These are phyloP conservation scores for Cercospora sp. DNA, from an alignment of 2,329 filamentous ascomycete genomes.

Conservation along the genomic window DNA sequence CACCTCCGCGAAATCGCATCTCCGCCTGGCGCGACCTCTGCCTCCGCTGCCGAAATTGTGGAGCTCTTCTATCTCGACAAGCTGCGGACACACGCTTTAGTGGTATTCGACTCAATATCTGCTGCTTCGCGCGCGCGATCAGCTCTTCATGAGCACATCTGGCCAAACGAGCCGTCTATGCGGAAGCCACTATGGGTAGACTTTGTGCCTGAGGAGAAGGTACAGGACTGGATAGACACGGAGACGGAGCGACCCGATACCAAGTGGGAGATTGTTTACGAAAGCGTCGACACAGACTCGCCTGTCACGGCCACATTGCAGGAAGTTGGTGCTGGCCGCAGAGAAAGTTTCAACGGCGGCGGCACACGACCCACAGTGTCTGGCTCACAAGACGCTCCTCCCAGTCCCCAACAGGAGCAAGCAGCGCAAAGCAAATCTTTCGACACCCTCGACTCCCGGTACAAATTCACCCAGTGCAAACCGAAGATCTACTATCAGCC, in stretches of 20 bases:
- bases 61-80: constrained; percentile 75
- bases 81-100: constrained; percentile 86
- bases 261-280: constrained; percentile 73
- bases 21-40: constrained; percentile 46
- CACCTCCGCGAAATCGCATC: constrained; percentile 71
- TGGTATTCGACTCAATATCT: constrained; percentile 65
- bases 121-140: constrained; percentile 76
- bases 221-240: constrained; percentile 69
- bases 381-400: constrained; percentile 20
- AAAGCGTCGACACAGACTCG: constrained; percentile 51
- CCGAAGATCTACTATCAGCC: constrained; percentile 67
- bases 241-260: constrained; percentile 56
- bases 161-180: constrained; percentile 77
- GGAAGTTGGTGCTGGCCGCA: constrained; percentile 23
- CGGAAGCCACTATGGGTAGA: constrained; percentile 85
- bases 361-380: constrained; percentile 17
- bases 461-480: constrained; percentile 60
- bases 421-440: constrained; percentile 25
- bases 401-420: constrained; percentile 12
- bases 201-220: constrained; percentile 76
- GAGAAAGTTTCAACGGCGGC: constrained; percentile 31
- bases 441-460: constrained; percentile 57
- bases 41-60: constrained; percentile 53
- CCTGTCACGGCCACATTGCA: constrained; percentile 44
- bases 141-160: constrained; percentile 73